Conservation (phyloP, 768 basidiomycete genomes). For the Hortiboletus campestris region DNA sequence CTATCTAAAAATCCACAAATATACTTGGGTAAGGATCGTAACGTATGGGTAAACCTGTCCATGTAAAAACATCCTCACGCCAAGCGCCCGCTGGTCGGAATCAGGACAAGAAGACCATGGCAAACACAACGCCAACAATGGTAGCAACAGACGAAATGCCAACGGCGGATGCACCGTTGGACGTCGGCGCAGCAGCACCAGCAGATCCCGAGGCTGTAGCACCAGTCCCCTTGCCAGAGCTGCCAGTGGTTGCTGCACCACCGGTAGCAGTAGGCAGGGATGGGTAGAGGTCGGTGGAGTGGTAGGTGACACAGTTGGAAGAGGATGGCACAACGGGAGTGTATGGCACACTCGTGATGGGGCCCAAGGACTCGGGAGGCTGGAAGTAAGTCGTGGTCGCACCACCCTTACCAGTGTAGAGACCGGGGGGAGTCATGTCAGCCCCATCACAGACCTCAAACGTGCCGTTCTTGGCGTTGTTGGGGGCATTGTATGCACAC, state of each 20-base stretch:
- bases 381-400: conserved; percentile 43
- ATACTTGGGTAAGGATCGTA: neutral
- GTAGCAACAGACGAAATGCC: conserved; percentile 32
- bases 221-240: neutral
- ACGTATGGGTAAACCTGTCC: neutral
- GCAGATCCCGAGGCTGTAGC: conserved; percentile 16
- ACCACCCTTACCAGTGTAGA: conserved; percentile 40
- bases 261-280: conserved; percentile 15
- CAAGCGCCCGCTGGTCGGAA: neutral
- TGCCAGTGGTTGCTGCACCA: neutral
- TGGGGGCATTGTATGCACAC: conserved; percentile 70
- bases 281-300: conserved; percentile 37
- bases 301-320: conserved; percentile 42
- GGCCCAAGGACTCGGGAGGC: conserved; percentile 46
- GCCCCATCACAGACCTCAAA: conserved; percentile 70
- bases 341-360: conserved; percentile 47
- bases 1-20: neutral
- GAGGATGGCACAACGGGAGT: conserved; percentile 38
- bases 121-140: conserved; percentile 32
- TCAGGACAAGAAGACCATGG: conserved; percentile 36
- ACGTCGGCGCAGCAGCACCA: conserved; percentile 15
- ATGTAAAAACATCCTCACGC: neutral
- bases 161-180: conserved; percentile 19
- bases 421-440: conserved; percentile 59
- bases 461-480: conserved; percentile 50